These are phyloP conservation scores for Hermanozyma aechmeae DNA, from an alignment of 805 yeast genomes.

Conservation along the genomic window DNA sequence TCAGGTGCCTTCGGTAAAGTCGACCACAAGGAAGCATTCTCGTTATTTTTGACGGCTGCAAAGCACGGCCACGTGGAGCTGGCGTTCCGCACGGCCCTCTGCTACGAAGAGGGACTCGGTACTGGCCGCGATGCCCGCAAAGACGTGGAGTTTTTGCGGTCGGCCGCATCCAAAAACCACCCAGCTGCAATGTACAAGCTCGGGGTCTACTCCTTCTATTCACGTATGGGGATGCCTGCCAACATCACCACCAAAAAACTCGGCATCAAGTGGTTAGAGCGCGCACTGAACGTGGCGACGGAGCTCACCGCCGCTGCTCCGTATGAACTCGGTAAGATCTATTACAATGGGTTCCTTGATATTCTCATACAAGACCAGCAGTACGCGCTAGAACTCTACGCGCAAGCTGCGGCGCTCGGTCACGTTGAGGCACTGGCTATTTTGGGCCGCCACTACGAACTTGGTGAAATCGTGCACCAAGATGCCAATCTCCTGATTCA, in stretches of 20 bases:
- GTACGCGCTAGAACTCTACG: slow-evolving; percentile 79
- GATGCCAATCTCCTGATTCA: slow-evolving; percentile 83
- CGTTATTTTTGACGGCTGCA: slow-evolving; percentile 79
- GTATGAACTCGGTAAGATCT: slow-evolving; percentile 79
- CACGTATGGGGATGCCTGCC: slow-evolving; percentile 71
- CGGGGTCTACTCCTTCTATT: slow-evolving; percentile 79
- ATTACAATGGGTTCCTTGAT: slow-evolving; percentile 77
- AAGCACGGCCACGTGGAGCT: slow-evolving; percentile 90
- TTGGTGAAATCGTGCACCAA: slow-evolving; percentile 65
- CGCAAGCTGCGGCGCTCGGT: slow-evolving; percentile 83
- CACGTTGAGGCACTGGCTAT: slow-evolving; percentile 72
- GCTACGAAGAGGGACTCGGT: slow-evolving; percentile 92
- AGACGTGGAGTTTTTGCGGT: slow-evolving; percentile 71
- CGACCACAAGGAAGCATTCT: slow-evolving; percentile 69
- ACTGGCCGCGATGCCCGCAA: slow-evolving; percentile 81
- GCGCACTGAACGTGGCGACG: slow-evolving; percentile 79
- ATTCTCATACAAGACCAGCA: slow-evolving; percentile 73
- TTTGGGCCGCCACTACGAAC: slow-evolving; percentile 77
- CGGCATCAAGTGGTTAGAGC: slow-evolving; percentile 87
- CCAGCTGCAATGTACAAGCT: slow-evolving; percentile 95
- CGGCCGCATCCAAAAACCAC: slow-evolving; percentile 86
- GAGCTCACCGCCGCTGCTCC: slow-evolving; percentile 91
- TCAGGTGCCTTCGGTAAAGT: slow-evolving; percentile 78
- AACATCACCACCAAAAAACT: slow-evolving; percentile 64
- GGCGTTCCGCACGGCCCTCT: slow-evolving; percentile 83